These are phyloP conservation scores for Hypoxylon sp. DNA, from an alignment of 2,329 filamentous ascomycete genomes.

Conservation along the genomic window DNA sequence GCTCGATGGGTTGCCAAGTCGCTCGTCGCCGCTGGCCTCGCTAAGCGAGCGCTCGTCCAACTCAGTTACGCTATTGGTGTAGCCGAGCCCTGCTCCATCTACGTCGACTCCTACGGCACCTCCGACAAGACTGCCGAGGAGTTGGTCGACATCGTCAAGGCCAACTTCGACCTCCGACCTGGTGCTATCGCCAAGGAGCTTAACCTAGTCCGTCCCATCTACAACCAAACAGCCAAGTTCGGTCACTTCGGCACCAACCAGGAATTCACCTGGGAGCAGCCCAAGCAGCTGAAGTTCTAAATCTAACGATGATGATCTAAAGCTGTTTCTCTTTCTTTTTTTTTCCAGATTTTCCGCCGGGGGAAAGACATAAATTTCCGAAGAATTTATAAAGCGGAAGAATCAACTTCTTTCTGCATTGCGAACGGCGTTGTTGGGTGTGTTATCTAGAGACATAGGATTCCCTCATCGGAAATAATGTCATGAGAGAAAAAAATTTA, in stretches of 20 bases:
- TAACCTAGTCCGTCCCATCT: conserved; percentile 94
- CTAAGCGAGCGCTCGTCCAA: conserved; percentile 93
- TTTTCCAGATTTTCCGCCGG: conserved; percentile 45
- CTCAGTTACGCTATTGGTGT: conserved; percentile 99
- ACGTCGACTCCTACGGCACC: conserved; percentile 97
- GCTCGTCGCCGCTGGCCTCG: conserved; percentile 85
- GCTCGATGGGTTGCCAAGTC: conserved; percentile 99
- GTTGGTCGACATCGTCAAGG: conserved; percentile 91
- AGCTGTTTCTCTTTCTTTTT: too few relatives aligned
- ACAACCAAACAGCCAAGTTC: conserved; percentile 98
- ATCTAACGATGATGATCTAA: conserved; percentile 41
- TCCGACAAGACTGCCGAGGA: conserved; percentile 88
- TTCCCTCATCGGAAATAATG: conserved; percentile 51
- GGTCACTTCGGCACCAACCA: conserved; percentile 98
- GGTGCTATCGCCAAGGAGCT: conserved; percentile 99
- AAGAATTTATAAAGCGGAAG: conserved; percentile 46
- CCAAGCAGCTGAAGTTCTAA: conserved; percentile 93
- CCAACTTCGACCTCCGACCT: conserved; percentile 97
- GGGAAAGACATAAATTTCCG: conserved; percentile 40
- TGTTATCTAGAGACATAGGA: conserved; percentile 47
- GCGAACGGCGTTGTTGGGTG: conserved; percentile 49
- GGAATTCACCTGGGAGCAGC: conserved; percentile 97
- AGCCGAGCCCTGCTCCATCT: conserved; percentile 95
- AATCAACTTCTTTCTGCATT: conserved; percentile 53
- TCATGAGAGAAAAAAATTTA: conserved; percentile 46